Evolutionary conservation across 139 green algal species (phyloP).

Genomic region (Auxenochlorella pyrenoidosa): DNA sequence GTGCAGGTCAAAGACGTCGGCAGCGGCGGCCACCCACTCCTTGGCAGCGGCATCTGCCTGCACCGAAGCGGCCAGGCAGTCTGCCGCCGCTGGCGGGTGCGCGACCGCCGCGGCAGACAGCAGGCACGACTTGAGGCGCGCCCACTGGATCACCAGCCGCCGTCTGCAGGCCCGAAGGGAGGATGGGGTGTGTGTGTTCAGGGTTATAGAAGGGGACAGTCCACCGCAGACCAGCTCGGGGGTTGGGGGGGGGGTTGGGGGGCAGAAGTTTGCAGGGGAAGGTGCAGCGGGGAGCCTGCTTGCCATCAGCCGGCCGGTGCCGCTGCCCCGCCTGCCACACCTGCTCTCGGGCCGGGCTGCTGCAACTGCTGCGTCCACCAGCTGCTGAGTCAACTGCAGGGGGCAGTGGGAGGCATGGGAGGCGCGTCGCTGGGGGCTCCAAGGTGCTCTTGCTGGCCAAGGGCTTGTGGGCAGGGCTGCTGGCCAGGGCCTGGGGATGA

Average conservation of each 20-base stretch:
- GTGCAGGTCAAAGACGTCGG: slow-evolving; percentile 13
- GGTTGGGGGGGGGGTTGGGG: too few species aligned
- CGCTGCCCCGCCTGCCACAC: neutral
- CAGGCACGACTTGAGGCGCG: slow-evolving; percentile 11
- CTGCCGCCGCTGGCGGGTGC: neutral
- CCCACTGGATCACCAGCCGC: neutral
- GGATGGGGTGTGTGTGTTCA: too few species aligned
- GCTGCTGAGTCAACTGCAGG: slow-evolving; percentile 3
- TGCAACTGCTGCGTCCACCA: slow-evolving; percentile 11
- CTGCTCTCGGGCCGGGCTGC: neutral
- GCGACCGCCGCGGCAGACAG: neutral
- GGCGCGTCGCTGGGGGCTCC: too few species aligned
- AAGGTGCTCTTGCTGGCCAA: too few species aligned
- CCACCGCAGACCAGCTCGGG: too few species aligned
- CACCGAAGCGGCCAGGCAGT: neutral
- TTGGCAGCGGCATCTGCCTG: neutral
- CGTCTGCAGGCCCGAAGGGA: neutral
- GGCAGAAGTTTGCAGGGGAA: too few species aligned
- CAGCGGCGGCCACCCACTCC: slow-evolving; percentile 5
- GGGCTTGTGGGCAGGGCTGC: too few species aligned
- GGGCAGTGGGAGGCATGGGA: neutral
- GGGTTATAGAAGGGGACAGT: too few species aligned
- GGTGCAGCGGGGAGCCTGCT: too few species aligned
- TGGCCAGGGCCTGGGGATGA: too few species aligned
- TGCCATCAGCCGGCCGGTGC: too few species aligned